These are phyloP conservation scores for Chaetomidium leptoderma DNA, from an alignment of 495 filamentous ascomycete species.

Conservation along the genomic window DNA sequence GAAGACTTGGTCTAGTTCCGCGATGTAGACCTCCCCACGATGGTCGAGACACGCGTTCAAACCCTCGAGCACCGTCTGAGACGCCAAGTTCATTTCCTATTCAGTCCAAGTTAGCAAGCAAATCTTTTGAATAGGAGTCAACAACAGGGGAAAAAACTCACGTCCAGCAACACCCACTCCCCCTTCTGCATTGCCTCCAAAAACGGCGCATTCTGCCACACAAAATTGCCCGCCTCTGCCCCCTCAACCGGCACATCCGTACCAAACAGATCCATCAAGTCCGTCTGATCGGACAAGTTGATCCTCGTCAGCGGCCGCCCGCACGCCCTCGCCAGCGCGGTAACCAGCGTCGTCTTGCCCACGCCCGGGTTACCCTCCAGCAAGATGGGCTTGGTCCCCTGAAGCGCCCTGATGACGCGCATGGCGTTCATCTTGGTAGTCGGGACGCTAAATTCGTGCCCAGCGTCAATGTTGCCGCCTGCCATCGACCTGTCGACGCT, in stretches of 20 bases:
- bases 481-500: slow-evolving; percentile 49
- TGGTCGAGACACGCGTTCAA: slow-evolving; percentile 97
- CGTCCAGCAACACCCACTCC: slow-evolving; percentile 89
- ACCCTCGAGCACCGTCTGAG: slow-evolving; percentile 94
- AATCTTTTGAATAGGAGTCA: no score
- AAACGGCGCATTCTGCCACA: slow-evolving; percentile 94
- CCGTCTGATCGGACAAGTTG: slow-evolving; percentile 96
- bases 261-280: slow-evolving; percentile 94
- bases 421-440: slow-evolving; percentile 88
- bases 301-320: slow-evolving; percentile 83
- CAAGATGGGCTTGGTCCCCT: slow-evolving; percentile 82
- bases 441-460: slow-evolving; percentile 77
- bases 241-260: slow-evolving; percentile 95
- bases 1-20: slow-evolving; percentile 91
- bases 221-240: slow-evolving; percentile 77
- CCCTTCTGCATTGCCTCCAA: slow-evolving; percentile 92
- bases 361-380: slow-evolving; percentile 96
- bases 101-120: slow-evolving; percentile 8
- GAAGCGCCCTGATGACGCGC: slow-evolving; percentile 83
- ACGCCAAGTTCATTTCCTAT: slow-evolving; percentile 93
- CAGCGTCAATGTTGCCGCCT: slow-evolving; percentile 47
- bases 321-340: slow-evolving; percentile 71
- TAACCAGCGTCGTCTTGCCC: slow-evolving; percentile 90
- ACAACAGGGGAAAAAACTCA: no score
- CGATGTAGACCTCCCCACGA: slow-evolving; percentile 90